phyloP scores from a whole-genome alignment of 73 alveolate species.

The Stentor coeruleus region DNA sequence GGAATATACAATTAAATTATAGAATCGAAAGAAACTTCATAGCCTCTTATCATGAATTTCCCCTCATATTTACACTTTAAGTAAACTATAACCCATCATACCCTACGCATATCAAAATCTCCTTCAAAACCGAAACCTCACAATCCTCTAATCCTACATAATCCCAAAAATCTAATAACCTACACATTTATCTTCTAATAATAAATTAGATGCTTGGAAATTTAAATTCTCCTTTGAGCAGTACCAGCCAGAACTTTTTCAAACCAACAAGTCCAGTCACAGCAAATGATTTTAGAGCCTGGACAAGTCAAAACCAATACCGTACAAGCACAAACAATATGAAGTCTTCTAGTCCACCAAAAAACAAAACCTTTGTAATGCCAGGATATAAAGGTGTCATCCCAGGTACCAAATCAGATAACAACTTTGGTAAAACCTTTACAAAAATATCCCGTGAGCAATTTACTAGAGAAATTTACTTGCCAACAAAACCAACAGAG shows the following conservation, averaged over 20 bases:
- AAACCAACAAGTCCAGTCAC: neutral
- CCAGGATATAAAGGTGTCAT: constrained; percentile 25
- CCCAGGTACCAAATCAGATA: constrained; percentile 14
- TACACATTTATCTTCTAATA: too few species aligned
- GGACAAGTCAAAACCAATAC: constrained; percentile 4
- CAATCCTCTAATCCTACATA: too few species aligned
- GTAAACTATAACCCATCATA: too few species aligned
- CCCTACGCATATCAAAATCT: too few species aligned
- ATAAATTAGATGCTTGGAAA: constrained; percentile 29
- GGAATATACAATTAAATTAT: too few species aligned
- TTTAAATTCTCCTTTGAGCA: constrained; percentile 22
- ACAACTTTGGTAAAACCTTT: constrained; percentile 17
- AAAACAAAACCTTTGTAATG: neutral
- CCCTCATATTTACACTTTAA: too few species aligned
- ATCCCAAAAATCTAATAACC: too few species aligned
- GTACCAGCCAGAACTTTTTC: neutral
- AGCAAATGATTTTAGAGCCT: constrained; percentile 15
- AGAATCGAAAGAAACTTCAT: too few species aligned
- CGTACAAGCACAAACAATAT: constrained; percentile 22
- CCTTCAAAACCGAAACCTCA: too few species aligned
- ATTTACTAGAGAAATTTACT: constrained; percentile 17
- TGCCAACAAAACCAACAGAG: neutral
- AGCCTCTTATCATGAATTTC: too few species aligned
- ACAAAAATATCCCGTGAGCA: constrained; percentile 25
- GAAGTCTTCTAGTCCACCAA: neutral